Conservation (phyloP, 192 early-diverging fungal genomes). For the Entomortierella beljakovae region DNA sequence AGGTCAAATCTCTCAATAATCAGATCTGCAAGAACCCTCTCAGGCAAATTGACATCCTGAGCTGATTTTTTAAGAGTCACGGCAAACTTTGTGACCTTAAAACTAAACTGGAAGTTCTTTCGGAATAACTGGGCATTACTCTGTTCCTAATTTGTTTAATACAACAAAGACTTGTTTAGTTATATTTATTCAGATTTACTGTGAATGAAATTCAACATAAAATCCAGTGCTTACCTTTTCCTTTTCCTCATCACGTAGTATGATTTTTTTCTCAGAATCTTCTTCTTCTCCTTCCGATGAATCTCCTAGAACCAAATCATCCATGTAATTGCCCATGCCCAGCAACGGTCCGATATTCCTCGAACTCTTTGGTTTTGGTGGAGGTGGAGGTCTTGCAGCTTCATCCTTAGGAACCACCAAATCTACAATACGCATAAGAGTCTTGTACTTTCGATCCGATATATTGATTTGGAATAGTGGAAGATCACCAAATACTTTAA, state of each 20-base stretch:
- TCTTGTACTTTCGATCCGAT: slow-evolving; percentile 94
- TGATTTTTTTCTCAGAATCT: slow-evolving; percentile 30
- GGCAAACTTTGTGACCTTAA: slow-evolving; percentile 77
- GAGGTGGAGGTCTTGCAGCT: slow-evolving; percentile 22
- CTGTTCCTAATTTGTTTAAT: slow-evolving; percentile 26
- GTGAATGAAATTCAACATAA: too few relatives aligned
- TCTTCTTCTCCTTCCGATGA: slow-evolving; percentile 36
- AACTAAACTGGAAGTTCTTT: slow-evolving; percentile 67
- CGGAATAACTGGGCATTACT: slow-evolving; percentile 48
- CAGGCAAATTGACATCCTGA: slow-evolving; percentile 52
- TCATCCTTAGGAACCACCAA: slow-evolving; percentile 65
- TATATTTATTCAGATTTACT: too few relatives aligned
- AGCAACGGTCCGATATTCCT: slow-evolving; percentile 21
- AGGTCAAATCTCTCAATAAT: slow-evolving; percentile 78
- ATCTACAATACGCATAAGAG: slow-evolving; percentile 85
- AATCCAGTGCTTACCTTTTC: slow-evolving; percentile 48
- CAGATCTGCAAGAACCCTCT: slow-evolving; percentile 72
- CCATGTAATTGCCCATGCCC: slow-evolving; percentile 29
- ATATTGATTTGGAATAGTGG: slow-evolving; percentile 90
- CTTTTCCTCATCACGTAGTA: slow-evolving; percentile 10
- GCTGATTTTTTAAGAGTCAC: slow-evolving; percentile 71
- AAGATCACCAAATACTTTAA: slow-evolving; percentile 83
- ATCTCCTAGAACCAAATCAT: slow-evolving; percentile 35
- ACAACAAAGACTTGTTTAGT: too few relatives aligned
- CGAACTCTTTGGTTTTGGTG: slow-evolving; percentile 24